Conservation (phyloP, 202 grass and related monocot species). For the Setaria italica region DNA sequence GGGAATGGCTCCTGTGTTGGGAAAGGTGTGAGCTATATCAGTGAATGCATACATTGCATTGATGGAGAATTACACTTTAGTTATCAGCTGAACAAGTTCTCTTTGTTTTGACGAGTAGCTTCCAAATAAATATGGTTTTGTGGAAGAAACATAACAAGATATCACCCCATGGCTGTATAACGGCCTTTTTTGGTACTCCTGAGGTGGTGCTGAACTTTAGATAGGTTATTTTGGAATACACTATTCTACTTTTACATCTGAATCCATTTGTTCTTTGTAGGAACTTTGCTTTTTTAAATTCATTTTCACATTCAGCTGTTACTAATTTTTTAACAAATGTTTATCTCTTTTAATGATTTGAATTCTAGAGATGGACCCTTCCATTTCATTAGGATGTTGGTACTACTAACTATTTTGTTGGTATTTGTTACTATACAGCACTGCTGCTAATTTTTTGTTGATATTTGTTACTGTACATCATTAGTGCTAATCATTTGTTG, state of each 20-base stretch:
- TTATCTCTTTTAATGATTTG: not conserved
- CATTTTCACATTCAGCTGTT: no score
- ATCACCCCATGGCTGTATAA: not conserved
- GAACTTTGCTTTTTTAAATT: no score
- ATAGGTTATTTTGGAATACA: no score
- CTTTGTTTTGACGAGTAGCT: not conserved
- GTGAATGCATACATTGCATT: not conserved
- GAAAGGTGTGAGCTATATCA: conserved; percentile 50
- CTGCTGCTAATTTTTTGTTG: not conserved
- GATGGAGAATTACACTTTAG: not conserved
- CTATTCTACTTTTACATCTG: no score
- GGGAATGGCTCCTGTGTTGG: conserved; percentile 83
- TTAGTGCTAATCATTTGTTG: not conserved
- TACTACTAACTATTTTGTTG: not conserved
- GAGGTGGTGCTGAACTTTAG: no score
- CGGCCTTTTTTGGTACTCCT: no score
- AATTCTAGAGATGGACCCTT: not conserved
- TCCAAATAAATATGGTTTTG: not conserved
- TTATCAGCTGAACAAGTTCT: not conserved
- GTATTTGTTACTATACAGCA: not conserved
- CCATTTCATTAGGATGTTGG: not conserved
- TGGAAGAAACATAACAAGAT: not conserved
- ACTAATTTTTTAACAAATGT: not conserved
- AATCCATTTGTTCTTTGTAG: no score
- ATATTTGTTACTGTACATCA: not conserved